These are phyloP conservation scores for Boletus patriciae DNA, from an alignment of 768 basidiomycete species.

Conservation along the genomic window DNA sequence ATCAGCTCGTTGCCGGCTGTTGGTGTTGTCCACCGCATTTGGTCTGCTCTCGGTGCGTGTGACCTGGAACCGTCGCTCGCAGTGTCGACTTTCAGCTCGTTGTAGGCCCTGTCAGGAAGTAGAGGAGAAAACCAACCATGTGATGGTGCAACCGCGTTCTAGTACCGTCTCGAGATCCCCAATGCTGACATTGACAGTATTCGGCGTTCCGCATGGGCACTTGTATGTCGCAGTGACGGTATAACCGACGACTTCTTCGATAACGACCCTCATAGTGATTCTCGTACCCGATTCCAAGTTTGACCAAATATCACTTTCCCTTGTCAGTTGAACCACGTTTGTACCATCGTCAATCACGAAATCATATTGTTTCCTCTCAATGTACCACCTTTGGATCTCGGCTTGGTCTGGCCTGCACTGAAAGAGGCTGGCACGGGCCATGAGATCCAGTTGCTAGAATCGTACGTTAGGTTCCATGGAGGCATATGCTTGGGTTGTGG, in stretches of 20 bases:
- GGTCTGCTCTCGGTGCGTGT: not conserved
- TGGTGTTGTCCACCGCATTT: not conserved
- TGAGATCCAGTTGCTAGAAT: not conserved
- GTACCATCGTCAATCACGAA: slow-evolving; percentile 1
- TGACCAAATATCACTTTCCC: not conserved
- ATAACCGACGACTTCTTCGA: not conserved
- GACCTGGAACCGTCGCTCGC: not conserved
- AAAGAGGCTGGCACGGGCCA: not conserved
- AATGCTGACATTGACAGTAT: not conserved
- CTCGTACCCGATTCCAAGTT: not conserved
- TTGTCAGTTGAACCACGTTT: not conserved
- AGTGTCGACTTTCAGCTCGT: not conserved
- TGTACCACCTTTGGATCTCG: slow-evolving; percentile 3
- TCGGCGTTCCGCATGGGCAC: too few relatives aligned
- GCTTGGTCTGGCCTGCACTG: not conserved
- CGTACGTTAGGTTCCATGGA: not conserved
- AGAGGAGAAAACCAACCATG: not conserved
- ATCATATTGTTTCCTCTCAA: not conserved
- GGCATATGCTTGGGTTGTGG: too few relatives aligned
- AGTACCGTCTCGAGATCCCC: not conserved
- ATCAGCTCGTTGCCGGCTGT: not conserved
- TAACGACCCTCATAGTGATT: slow-evolving; percentile 2
- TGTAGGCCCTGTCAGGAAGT: not conserved
- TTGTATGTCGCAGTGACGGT: not conserved
- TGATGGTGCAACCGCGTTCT: not conserved